Percentiles rank a stretch among this genome's conserved stretches.
Conservation (phyloP, 2,329 filamentous ascomycete genomes). For the Talaromyces sp. region DNA sequence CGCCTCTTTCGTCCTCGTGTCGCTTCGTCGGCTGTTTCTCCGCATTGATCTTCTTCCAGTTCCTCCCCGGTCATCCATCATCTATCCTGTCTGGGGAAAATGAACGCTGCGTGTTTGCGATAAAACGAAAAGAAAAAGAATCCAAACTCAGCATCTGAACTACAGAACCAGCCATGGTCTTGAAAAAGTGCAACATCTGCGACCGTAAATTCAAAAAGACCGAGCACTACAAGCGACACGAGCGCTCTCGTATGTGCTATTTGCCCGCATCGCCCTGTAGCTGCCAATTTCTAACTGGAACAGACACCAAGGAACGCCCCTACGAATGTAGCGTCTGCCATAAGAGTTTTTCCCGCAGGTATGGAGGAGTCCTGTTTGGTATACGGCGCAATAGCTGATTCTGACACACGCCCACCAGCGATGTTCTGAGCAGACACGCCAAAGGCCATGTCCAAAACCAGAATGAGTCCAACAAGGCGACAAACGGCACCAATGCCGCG, state of each 20-base stretch:
- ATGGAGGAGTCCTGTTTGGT: neutral
- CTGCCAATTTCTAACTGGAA: neutral
- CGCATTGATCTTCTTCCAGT: neutral
- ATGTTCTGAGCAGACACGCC: slow-evolving; percentile 48
- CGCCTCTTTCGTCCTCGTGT: slow-evolving; percentile 4
- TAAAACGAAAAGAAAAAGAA: neutral
- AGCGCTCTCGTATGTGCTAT: slow-evolving; percentile 45
- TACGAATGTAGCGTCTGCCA: slow-evolving; percentile 51
- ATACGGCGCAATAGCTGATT: neutral
- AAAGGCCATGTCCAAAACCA: slow-evolving; percentile 43
- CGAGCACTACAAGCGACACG: slow-evolving; percentile 52
- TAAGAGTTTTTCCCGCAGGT: slow-evolving; percentile 53
- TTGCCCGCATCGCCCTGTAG: neutral
- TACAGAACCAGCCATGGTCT: slow-evolving; percentile 28
- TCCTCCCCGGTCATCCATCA: neutral
- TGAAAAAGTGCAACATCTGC: slow-evolving; percentile 44
- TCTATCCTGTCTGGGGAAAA: neutral
- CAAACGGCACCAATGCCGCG: slow-evolving; percentile 23
- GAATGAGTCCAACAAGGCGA: slow-evolving; percentile 19
- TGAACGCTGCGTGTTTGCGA: neutral
- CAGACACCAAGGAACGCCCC: slow-evolving; percentile 52
- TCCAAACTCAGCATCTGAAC: neutral
- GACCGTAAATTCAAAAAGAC: slow-evolving; percentile 53
- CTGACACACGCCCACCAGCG: slow-evolving; percentile 24
- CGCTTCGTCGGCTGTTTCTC: neutral